Evolutionary conservation across 2,329 filamentous ascomycete genomes (phyloP), one percentile per base, ranked within the genome.

Genomic region (Ustilaginoidea virens): DNA sequence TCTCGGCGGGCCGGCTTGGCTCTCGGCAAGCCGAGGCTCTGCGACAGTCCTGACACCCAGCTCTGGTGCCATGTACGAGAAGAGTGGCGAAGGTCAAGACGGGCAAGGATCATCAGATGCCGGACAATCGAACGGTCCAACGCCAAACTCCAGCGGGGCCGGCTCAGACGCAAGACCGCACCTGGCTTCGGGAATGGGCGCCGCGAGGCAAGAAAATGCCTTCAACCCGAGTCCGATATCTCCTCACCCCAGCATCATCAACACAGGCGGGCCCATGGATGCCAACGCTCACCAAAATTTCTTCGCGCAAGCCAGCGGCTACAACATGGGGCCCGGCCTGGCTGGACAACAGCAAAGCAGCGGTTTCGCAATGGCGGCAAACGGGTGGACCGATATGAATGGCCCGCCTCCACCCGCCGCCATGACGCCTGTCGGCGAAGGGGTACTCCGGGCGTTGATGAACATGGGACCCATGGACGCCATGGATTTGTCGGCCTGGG

Each of bases 381-480:
- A 45, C 22, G 55, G 53, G 3, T 69, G 68, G 66, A 41, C 49
- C 18, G 48, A 57, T 25, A 41, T 61, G 18, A 40, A 49, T 23
- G 51, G 50, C 13, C 55, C 61, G 29, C 47, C 55, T 6, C 21
- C 34, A 12, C 21, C 24, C 18, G 27, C 33, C 12, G 61, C 56
- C 7, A 63, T 71, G 52, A 63, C 64, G 13, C 65, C 65, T 5
- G 61, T 69, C 10, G 61, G 66, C 0, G 68, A 74, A 27, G 67
- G 68, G 0, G 60, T 74, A 24, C 47, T 74, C 26, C 55, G 65
- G 33, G 61, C 66, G 7, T 49, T 74, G 32, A 68, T 72, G 61
- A 64, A 61, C 31, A 62, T 73, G 53, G 63, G 63, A 6, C 57
- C 66, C 0, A 69, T 75, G 60, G 69, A 74, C 37, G 61, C 62